A percentile compares a stretch with the other conserved stretches of the same genome.
Conservation (phyloP, 2,329 filamentous ascomycete genomes). For the Tolypocladium capitatum region DNA sequence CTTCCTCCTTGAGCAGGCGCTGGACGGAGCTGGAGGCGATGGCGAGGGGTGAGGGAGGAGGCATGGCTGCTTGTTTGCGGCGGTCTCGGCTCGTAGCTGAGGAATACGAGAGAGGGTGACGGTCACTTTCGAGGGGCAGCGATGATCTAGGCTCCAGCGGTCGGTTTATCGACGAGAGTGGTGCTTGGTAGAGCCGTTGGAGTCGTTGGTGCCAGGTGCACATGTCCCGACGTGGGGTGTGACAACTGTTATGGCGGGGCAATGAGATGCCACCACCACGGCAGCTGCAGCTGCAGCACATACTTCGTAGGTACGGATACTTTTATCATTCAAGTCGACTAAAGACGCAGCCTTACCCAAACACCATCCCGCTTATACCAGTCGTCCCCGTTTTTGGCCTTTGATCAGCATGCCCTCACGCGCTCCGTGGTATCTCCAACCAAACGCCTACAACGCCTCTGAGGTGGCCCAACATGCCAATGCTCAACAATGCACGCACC, state of each 20-base stretch:
- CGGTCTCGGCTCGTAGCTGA: not conserved
- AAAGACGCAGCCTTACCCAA: not conserved
- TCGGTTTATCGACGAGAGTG: not conserved
- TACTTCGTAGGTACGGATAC: too few species aligned
- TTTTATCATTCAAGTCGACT: not conserved
- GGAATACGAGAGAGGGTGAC: too few species aligned
- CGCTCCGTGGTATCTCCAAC: slow-evolving; percentile 24
- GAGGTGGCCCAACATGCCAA: slow-evolving; percentile 14
- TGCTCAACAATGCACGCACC: slow-evolving; percentile 19
- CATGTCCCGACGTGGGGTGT: not conserved
- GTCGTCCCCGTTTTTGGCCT: slow-evolving; percentile 8
- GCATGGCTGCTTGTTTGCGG: slow-evolving; percentile 39
- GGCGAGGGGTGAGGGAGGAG: slow-evolving; percentile 59
- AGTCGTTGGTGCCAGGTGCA: not conserved
- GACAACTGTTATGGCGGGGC: not conserved
- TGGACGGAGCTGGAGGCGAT: slow-evolving; percentile 70
- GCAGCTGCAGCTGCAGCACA: too few species aligned
- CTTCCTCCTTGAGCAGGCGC: slow-evolving; percentile 83
- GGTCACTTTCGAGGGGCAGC: not conserved
- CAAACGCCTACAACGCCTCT: slow-evolving; percentile 24
- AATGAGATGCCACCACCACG: too few species aligned
- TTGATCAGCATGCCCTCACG: slow-evolving; percentile 10
- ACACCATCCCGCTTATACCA: not conserved
- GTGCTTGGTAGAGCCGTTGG: not conserved
- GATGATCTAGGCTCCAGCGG: not conserved